Base-by-base conservation (phyloP, 495 filamentous ascomycete species). In the Daldinia concentrica region DNA sequence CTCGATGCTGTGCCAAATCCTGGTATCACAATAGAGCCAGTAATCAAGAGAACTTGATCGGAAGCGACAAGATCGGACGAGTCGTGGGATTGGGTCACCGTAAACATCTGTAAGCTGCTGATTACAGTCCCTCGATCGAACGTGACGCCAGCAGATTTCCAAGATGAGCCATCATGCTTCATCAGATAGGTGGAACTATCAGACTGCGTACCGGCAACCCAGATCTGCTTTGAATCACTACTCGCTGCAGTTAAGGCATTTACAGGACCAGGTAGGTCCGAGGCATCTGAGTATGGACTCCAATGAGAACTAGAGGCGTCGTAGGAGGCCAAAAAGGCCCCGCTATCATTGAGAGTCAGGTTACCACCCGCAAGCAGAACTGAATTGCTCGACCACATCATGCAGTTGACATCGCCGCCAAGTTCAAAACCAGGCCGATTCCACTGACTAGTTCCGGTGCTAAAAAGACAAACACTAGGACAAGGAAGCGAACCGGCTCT, bases 401-500 rank as follows among this genome's bases (percentile, higher is more conserved):
- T 86, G 26, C 87, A 81, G 61, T 89, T 79, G 34, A 94, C 90
- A 58, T 79, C 86, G 19, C 95, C 96, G 12, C 66, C 76, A 29
- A 97, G 79, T 64, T 86, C 89, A 22, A 83, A 84, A 2, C 92
- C 93, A 36, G 93, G 90, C 58, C 90, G 86, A 71, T 85, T 89
- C 94, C 94, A 99, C 71, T 94, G 90, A 5, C 84, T 86, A 6
- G 79, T 82, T 3, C 82, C 74, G 15, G 89, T 87, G 72, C 90
- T 89, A 78, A 90, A 95, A 63, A 90, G 83, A 80, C 95, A 99
- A 22, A 99, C 87, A 48, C 87, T 88, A 1, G 89, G 86, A 75
- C 95, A 99, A 41, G 84, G 88, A 24, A 98, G 85, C 9, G 90
- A 88, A n/a, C 95, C 96, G 30, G 94, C 96, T 9, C 85, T 84